Percentiles rank a stretch among this genome's conserved stretches.
Conservation (phyloP, 2,329 filamentous ascomycete species). For the Phaeoacremonium minimum region DNA sequence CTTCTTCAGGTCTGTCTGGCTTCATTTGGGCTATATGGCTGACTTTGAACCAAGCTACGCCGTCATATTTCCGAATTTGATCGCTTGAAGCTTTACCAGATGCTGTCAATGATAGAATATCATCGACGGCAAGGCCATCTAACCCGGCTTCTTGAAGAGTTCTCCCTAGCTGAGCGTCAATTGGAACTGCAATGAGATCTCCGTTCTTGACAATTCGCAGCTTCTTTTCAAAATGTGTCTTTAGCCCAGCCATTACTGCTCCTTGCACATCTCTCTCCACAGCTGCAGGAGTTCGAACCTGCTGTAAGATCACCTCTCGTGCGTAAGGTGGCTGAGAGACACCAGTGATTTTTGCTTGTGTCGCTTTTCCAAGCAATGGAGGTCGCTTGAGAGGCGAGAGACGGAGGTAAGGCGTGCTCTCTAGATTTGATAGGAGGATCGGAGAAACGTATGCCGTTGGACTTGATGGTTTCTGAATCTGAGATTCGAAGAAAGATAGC, state of each 20-base stretch:
- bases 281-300: constrained; percentile 83
- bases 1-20: constrained; percentile 49
- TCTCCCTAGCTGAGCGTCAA: constrained; percentile 80
- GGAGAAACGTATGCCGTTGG: constrained; percentile 75
- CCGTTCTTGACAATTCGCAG: constrained; percentile 79
- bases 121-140: constrained; percentile 64
- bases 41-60: constrained; percentile 90
- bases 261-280: constrained; percentile 83
- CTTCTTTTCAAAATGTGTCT: constrained; percentile 81
- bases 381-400: constrained; percentile 64
- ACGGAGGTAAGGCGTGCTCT: constrained; percentile 72
- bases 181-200: constrained; percentile 82
- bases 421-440: constrained; percentile 80
- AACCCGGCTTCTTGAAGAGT: constrained; percentile 70
- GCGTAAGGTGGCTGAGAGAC: constrained; percentile 55
- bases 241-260: constrained; percentile 79
- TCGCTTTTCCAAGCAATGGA: constrained; percentile 43
- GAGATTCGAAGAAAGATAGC: constrained; percentile 63
- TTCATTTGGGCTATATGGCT: constrained; percentile 63
- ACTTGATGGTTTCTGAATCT: constrained; percentile 55
- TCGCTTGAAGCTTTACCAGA: constrained; percentile 18
- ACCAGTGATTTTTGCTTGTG: constrained; percentile 51
- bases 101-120: constrained; percentile 54
- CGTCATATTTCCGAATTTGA: constrained; percentile 37
- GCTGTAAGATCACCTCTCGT: constrained; percentile 79